These are phyloP conservation scores for Lasiodiplodia sp. DNA, from an alignment of 2,329 filamentous ascomycete species.

Conservation along the genomic window DNA sequence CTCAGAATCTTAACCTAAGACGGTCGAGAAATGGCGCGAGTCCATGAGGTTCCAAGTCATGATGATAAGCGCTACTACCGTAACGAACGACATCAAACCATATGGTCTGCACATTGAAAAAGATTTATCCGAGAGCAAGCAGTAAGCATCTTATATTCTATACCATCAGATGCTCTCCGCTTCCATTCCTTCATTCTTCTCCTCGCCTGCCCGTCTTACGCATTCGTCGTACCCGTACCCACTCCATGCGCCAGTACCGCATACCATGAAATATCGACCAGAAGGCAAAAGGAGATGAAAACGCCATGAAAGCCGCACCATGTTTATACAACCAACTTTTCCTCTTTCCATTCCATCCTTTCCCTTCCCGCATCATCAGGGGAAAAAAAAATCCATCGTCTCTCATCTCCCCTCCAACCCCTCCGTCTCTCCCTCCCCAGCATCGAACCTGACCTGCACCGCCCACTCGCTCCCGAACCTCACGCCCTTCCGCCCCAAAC, in stretches of 20 bases:
- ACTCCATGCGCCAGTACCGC: background rate
- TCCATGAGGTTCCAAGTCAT: no score
- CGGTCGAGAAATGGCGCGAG: no score
- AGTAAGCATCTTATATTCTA: background rate
- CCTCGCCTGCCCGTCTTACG: background rate
- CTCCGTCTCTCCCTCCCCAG: constrained; percentile 22
- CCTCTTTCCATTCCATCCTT: background rate
- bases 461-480: constrained; percentile 91
- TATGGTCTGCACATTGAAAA: no score
- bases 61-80: no score
- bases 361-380: background rate
- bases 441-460: constrained; percentile 66
- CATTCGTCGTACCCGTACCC: background rate
- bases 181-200: background rate
- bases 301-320: background rate
- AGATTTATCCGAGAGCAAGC: no score
- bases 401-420: background rate
- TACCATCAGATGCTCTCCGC: background rate
- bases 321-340: constrained; percentile 8
- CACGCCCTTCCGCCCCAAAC: constrained; percentile 80
- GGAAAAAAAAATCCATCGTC: background rate
- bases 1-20: no score
- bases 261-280: background rate
- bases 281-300: background rate
- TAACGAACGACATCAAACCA: no score